Base-by-base conservation (phyloP, 108 stramenopile species). In the Mediolabrus comicus region DNA sequence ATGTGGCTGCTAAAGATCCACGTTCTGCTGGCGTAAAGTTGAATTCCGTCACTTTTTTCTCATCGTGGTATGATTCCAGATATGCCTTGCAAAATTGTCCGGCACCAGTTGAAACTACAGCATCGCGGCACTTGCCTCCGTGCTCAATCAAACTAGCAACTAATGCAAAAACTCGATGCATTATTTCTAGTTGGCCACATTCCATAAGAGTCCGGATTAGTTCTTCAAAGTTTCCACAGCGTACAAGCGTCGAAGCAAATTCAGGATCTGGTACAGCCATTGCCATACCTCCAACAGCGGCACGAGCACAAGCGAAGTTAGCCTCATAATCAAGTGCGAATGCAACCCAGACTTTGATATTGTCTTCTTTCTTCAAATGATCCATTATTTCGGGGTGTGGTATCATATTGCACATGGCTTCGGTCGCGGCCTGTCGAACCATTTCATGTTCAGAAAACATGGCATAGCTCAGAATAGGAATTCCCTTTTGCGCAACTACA, bases 361-460 rank as follows among this genome's bases (percentile, higher is more conserved):
- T 92, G 1, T 96, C 95, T 14, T 74, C 59, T 43, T 91, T 80
- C 28, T 34, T 17, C 36, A 98, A 75, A 66, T 89, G 62, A 51
- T 91, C 68, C 74, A 97, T 80, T 71, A 97, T 82, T 28, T 80
- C 63, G 31, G 89, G 80, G 72, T 95, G 83, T 9, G 86, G 86
- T 0, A 95, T 71, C 79, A 99, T 79, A 80, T 99, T 99, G 70
- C 84, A 79, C 79, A 98, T 51, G 24, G 95, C 92, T 82, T 99
- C 98, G 12, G 98, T 97, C 22, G 96, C 96, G 22, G 99, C 98
- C 51, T 89, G 83, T 33, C 96, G 84, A 8, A 99, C 96, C 94
- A 98, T 78, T 30, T 85, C 86, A 59, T 99, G 93, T 52, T 98
- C 96, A 10, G 90, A 88, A 79, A 96, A 98, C 97, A 94, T 97